Percentiles rank a stretch among this genome's conserved stretches.
Evolutionary conservation across 768 basidiomycete species (phyloP).

Genomic region (Stropharia rugosoannulata): DNA sequence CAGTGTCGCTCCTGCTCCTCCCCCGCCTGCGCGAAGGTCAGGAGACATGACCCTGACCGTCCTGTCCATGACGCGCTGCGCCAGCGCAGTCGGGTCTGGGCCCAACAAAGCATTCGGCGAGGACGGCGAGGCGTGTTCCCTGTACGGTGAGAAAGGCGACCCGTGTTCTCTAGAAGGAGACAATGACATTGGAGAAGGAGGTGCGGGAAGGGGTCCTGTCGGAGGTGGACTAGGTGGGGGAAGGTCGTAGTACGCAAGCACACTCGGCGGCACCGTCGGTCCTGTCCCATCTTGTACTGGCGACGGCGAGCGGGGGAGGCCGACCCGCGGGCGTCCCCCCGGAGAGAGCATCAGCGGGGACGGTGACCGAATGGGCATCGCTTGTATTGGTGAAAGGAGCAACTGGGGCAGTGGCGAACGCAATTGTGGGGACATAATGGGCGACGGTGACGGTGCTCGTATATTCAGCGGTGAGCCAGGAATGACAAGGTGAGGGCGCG

Average conservation of each 20-base stretch:
- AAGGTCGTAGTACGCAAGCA: slow-evolving; percentile 45
- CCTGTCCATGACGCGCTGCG: slow-evolving; percentile 21
- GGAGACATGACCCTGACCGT: slow-evolving; percentile 14
- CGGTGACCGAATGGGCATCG: too few relatives aligned
- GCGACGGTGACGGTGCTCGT: too few relatives aligned
- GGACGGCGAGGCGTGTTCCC: background rate
- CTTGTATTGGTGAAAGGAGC: too few relatives aligned
- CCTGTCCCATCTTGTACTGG: slow-evolving; percentile 31
- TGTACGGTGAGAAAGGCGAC: slow-evolving; percentile 2
- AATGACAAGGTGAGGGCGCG: too few relatives aligned
- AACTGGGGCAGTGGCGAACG: too few relatives aligned
- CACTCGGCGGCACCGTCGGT: slow-evolving; percentile 32
- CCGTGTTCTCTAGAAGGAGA: background rate
- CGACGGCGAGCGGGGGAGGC: slow-evolving; percentile 18
- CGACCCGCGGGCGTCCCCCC: background rate
- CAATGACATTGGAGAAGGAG: slow-evolving; percentile 15
- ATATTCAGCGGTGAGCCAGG: too few relatives aligned
- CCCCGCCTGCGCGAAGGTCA: background rate
- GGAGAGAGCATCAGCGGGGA: background rate
- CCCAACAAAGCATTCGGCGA: slow-evolving; percentile 6
- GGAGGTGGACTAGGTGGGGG: slow-evolving; percentile 55
- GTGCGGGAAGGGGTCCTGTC: slow-evolving; percentile 39
- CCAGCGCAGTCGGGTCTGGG: slow-evolving; percentile 19
- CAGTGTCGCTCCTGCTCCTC: background rate
- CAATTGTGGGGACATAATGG: too few relatives aligned